These are phyloP conservation scores for Leucoagaricus sp. DNA, from an alignment of 1,284 basidiomycete genomes.

Conservation along the genomic window DNA sequence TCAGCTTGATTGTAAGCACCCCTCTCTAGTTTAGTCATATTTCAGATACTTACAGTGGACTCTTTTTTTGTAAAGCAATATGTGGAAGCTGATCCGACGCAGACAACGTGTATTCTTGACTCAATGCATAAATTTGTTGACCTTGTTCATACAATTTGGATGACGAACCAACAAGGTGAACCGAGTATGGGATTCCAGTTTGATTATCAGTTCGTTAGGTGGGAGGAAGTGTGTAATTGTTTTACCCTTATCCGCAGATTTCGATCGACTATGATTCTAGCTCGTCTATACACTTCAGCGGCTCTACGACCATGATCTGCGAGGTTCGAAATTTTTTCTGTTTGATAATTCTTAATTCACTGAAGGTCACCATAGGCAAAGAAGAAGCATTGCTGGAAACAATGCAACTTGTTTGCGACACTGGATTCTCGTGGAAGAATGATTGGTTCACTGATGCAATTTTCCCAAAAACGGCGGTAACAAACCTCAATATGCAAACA, in stretches of 20 bases:
- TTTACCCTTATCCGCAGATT: too few relatives aligned
- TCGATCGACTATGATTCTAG: conserved; percentile 21
- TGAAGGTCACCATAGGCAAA: conserved; percentile 25
- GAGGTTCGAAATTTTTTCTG: conserved; percentile 22
- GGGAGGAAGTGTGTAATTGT: conserved; percentile 34
- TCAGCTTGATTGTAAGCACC: conserved; percentile 38
- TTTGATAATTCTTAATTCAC: neutral
- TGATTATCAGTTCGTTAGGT: conserved; percentile 41
- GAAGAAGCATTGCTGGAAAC: conserved; percentile 36
- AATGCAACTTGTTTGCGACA: conserved; percentile 37
- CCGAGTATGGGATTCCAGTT: conserved; percentile 39
- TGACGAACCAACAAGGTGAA: conserved; percentile 33
- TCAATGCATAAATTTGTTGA: conserved; percentile 37
- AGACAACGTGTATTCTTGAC: conserved; percentile 35
- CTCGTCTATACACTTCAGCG: conserved; percentile 38
- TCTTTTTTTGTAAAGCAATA: conserved; percentile 35
- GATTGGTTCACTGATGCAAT: conserved; percentile 37
- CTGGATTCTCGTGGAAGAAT: conserved; percentile 42
- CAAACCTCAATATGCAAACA: conserved; percentile 33
- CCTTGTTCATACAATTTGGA: conserved; percentile 34
- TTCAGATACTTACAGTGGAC: neutral
- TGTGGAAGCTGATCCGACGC: conserved; percentile 39
- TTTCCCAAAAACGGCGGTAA: conserved; percentile 35
- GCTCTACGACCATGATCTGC: conserved; percentile 39
- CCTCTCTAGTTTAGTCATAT: neutral